phyloP scores from a whole-genome alignment of 768 basidiomycete species.

The Tylopilus subfusipes region DNA sequence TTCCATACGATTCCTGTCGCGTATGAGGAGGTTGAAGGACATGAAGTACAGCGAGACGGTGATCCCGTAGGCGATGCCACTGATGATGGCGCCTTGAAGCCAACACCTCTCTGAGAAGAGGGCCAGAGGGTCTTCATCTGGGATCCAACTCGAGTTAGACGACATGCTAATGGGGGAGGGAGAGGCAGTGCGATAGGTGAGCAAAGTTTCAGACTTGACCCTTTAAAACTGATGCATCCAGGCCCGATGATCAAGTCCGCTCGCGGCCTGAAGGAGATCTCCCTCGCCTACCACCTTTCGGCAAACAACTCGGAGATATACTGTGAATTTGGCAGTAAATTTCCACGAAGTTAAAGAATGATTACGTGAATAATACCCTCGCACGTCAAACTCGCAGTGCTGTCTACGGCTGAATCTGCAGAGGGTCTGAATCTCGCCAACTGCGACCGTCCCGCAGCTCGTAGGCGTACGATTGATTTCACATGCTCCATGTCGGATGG shows the following conservation, averaged over 20 bases:
- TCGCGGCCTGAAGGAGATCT: background rate
- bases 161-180: slow-evolving; percentile 4
- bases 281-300: background rate
- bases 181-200: background rate
- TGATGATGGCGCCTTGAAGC: slow-evolving; percentile 15
- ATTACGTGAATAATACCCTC: background rate
- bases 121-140: slow-evolving; percentile 6
- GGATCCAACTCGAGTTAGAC: slow-evolving; percentile 16
- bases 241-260: background rate
- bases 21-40: slow-evolving; percentile 6
- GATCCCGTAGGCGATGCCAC: slow-evolving; percentile 8
- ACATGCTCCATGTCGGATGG: background rate
- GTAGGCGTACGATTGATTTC: no score
- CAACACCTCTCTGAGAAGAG: slow-evolving; percentile 16
- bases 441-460: background rate
- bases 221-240: background rate
- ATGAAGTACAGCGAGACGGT: background rate
- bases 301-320: background rate
- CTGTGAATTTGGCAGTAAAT: background rate
- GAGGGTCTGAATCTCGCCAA: no score
- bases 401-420: no score
- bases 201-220: background rate
- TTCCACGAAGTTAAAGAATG: background rate
- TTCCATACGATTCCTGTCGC: background rate
- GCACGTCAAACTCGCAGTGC: background rate